phyloP scores from a whole-genome alignment of 495 filamentous ascomycete genomes.

The Haplographium delicatum region DNA sequence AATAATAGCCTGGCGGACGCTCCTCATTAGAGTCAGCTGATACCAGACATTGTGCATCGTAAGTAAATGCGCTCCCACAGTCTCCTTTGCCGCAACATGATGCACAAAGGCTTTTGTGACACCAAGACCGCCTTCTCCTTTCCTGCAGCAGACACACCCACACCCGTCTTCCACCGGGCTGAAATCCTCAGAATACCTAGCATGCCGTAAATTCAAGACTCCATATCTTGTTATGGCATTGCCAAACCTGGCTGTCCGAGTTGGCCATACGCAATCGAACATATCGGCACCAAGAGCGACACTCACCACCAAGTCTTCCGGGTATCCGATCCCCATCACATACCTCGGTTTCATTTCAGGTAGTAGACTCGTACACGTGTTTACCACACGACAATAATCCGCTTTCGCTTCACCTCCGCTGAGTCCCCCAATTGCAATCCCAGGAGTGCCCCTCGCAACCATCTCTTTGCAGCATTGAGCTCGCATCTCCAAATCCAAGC shows the following conservation, averaged over 20 bases:
- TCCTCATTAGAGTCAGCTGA: conserved; percentile 74
- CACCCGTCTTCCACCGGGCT: conserved; percentile 77
- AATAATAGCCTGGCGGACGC: conserved; percentile 70
- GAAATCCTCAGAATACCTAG: conserved; percentile 74
- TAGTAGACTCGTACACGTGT: conserved; percentile 76
- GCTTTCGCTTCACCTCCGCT: conserved; percentile 71
- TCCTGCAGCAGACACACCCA: conserved; percentile 68
- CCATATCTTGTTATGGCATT: conserved; percentile 83
- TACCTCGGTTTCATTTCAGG: conserved; percentile 91
- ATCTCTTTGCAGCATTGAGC: conserved; percentile 81
- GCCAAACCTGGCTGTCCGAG: conserved; percentile 90
- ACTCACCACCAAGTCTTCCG: conserved; percentile 88
- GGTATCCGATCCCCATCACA: conserved; percentile 98
- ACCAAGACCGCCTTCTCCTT: conserved; percentile 65
- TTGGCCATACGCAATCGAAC: conserved; percentile 99
- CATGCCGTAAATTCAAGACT: conserved; percentile 74
- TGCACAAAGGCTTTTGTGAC: conserved; percentile 87
- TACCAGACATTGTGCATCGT: conserved; percentile 96
- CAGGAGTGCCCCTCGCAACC: conserved; percentile 86
- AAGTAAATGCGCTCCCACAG: conserved; percentile 87
- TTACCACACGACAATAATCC: conserved; percentile 61
- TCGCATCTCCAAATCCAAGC: conserved; percentile 84
- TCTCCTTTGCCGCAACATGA: conserved; percentile 90
- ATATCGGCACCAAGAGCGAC: conserved; percentile 94
- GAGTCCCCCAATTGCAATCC: conserved; percentile 93